Evolutionary conservation across 345 rosid genomes (phyloP).

Genomic region (Murraya koenigii): DNA sequence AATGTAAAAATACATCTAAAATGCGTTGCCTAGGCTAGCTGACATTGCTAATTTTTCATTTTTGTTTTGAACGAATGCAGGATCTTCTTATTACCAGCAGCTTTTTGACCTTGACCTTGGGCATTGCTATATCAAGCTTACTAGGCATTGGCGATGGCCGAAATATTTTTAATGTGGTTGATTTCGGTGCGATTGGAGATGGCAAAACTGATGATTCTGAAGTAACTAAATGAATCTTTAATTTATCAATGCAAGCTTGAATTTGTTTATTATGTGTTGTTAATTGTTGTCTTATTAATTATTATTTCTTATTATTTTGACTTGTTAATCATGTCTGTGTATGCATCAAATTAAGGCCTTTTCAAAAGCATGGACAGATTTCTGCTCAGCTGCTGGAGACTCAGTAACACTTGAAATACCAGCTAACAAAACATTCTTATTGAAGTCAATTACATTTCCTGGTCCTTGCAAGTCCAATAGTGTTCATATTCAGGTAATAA

Average conservation of each 20-base stretch:
- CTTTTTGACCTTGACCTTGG: accelerated
- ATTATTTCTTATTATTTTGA: not conserved
- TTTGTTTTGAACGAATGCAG: not conserved
- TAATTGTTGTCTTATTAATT: too few species aligned
- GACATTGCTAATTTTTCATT: not conserved
- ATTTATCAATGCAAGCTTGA: not conserved
- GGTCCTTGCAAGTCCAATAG: constrained; percentile 34
- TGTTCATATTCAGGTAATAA: constrained; percentile 7
- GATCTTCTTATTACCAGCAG: not conserved
- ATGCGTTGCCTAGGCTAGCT: not conserved
- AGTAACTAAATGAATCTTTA: constrained; percentile 7
- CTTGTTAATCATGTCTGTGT: not conserved
- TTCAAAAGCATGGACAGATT: constrained; percentile 22
- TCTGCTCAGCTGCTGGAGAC: constrained; percentile 18
- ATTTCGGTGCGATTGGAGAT: constrained; percentile 28
- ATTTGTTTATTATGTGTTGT: not conserved
- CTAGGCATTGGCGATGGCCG: not conserved
- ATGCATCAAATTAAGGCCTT: constrained; percentile 28
- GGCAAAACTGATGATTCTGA: constrained; percentile 26
- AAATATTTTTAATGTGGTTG: constrained; percentile 2
- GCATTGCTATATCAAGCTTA: not conserved
- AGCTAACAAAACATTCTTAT: constrained; percentile 8
- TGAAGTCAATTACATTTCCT: constrained; percentile 12
- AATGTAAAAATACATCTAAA: not conserved
- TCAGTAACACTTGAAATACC: constrained; percentile 21